These are phyloP conservation scores for Alternaria incomplexa DNA, from an alignment of 2,329 filamentous ascomycete genomes.

Conservation along the genomic window DNA sequence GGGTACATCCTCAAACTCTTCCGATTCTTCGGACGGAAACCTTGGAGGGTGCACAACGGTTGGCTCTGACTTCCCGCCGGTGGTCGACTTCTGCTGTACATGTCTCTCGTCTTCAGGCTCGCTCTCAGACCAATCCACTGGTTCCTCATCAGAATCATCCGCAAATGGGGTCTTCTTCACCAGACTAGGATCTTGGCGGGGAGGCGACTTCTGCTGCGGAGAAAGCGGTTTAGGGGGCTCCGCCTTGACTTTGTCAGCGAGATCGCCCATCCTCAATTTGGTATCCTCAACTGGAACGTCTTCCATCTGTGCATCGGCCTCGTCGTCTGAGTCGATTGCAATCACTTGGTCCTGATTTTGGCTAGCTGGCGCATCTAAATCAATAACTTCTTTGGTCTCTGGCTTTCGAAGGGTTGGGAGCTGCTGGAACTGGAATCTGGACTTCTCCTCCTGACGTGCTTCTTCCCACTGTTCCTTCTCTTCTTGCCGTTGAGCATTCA, in stretches of 20 bases:
- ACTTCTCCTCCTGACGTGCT: slow-evolving; percentile 60
- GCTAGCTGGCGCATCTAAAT: slow-evolving; percentile 52
- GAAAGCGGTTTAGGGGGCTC: slow-evolving; percentile 47
- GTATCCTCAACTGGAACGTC: slow-evolving; percentile 40
- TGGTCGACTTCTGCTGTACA: background rate
- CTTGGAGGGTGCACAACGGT: slow-evolving; percentile 39
- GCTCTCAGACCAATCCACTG: slow-evolving; percentile 62
- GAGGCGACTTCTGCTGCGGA: slow-evolving; percentile 25
- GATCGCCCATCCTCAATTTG: slow-evolving; percentile 50
- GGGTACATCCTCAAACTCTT: slow-evolving; percentile 59
- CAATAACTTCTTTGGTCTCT: slow-evolving; percentile 56
- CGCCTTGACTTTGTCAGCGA: slow-evolving; percentile 52
- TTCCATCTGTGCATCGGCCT: slow-evolving; percentile 49
- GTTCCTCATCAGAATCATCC: slow-evolving; percentile 48
- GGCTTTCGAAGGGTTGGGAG: slow-evolving; percentile 64
- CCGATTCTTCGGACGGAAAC: slow-evolving; percentile 56
- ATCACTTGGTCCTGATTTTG: slow-evolving; percentile 60
- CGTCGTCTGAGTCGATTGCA: slow-evolving; percentile 68
- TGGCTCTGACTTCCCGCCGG: slow-evolving; percentile 12
- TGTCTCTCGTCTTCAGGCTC: slow-evolving; percentile 46
- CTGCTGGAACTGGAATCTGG: slow-evolving; percentile 70
- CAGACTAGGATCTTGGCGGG: slow-evolving; percentile 24
- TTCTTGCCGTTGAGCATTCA: slow-evolving; percentile 55
- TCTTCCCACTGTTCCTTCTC: slow-evolving; percentile 60
- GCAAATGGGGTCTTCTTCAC: slow-evolving; percentile 27